Conservation (phyloP, 108 stramenopile species). For the Skeletonema grethae region DNA sequence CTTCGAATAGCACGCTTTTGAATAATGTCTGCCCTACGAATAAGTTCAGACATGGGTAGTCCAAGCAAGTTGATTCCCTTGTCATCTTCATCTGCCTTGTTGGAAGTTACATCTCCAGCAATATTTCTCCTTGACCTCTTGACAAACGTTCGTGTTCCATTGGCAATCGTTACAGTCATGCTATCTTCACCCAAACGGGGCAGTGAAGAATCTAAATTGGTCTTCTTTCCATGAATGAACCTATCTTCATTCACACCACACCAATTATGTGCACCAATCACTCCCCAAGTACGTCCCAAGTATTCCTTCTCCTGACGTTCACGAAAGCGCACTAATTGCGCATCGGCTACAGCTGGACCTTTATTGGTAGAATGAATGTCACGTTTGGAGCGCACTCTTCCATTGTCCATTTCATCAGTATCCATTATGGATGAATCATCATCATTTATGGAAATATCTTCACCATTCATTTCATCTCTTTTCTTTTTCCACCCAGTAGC, state of each 20-base stretch:
- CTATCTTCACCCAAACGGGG: constrained; percentile 35
- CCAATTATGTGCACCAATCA: background rate
- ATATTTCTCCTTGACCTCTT: constrained; percentile 3
- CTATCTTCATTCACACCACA: constrained; percentile 6
- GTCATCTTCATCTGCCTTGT: constrained; percentile 12
- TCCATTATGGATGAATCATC: constrained; percentile 17
- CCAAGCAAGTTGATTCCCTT: constrained; percentile 37
- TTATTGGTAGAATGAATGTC: background rate
- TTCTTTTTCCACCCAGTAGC: constrained; percentile 41
- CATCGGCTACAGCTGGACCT: background rate
- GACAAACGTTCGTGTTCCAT: constrained; percentile 37
- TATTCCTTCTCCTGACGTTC: constrained; percentile 14
- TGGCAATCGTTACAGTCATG: constrained; percentile 31
- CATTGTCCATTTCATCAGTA: constrained; percentile 22
- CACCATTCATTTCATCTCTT: constrained; percentile 8
- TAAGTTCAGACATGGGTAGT: constrained; percentile 47
- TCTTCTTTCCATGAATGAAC: background rate
- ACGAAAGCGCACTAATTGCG: constrained; percentile 34
- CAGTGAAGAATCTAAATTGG: background rate
- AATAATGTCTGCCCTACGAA: constrained; percentile 48
- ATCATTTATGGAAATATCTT: constrained; percentile 9
- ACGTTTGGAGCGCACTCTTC: constrained; percentile 10
- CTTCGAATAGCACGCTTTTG: constrained; percentile 40
- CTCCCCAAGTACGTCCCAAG: constrained; percentile 43
- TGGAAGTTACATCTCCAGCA: background rate